phyloP scores from a whole-genome alignment of 2,329 filamentous ascomycete genomes.

The Paecilomyces sp. region DNA sequence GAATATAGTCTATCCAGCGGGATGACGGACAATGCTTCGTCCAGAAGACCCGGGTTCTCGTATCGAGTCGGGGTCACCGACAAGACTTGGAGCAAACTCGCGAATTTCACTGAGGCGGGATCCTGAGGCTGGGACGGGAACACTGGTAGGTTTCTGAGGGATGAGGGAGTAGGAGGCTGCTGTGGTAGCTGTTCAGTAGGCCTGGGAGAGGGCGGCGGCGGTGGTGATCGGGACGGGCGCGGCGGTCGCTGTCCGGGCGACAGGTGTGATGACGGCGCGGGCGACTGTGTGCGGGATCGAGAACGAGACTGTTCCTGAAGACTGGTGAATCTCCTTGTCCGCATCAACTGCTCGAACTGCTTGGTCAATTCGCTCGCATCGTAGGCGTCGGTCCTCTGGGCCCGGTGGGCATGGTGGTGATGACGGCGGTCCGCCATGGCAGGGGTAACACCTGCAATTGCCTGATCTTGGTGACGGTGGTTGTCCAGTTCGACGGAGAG shows the following conservation, averaged over 20 bases:
- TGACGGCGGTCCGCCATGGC: slow-evolving; percentile 30
- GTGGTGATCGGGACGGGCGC: slow-evolving; percentile 28
- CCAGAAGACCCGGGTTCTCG: slow-evolving; percentile 89
- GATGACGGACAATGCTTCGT: slow-evolving; percentile 81
- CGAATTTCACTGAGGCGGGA: slow-evolving; percentile 63
- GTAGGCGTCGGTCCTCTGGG: slow-evolving; percentile 39
- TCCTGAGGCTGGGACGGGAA: slow-evolving; percentile 72
- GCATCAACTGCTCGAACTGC: slow-evolving; percentile 80
- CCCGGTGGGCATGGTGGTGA: slow-evolving; percentile 19
- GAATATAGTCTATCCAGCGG: slow-evolving; percentile 86
- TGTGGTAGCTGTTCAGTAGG: slow-evolving; percentile 15
- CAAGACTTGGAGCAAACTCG: slow-evolving; percentile 75
- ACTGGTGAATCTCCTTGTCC: slow-evolving; percentile 80
- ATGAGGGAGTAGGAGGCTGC: slow-evolving; percentile 49
- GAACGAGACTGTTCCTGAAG: slow-evolving; percentile 58
- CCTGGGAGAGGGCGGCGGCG: slow-evolving; percentile 25
- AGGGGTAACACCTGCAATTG: slow-evolving; percentile 13
- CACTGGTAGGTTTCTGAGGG: slow-evolving; percentile 58
- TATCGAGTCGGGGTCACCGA: slow-evolving; percentile 88
- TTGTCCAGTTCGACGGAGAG: slow-evolving; percentile 16
- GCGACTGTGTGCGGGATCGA: slow-evolving; percentile 53
- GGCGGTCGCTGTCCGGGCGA: slow-evolving; percentile 19
- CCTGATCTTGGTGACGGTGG: neutral
- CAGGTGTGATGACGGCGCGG: slow-evolving; percentile 28
- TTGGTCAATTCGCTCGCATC: slow-evolving; percentile 74